A percentile compares a stretch with the other conserved stretches of the same genome.
Evolutionary conservation across 345 rosid genomes (phyloP).

Genomic region (Salix caprea): DNA sequence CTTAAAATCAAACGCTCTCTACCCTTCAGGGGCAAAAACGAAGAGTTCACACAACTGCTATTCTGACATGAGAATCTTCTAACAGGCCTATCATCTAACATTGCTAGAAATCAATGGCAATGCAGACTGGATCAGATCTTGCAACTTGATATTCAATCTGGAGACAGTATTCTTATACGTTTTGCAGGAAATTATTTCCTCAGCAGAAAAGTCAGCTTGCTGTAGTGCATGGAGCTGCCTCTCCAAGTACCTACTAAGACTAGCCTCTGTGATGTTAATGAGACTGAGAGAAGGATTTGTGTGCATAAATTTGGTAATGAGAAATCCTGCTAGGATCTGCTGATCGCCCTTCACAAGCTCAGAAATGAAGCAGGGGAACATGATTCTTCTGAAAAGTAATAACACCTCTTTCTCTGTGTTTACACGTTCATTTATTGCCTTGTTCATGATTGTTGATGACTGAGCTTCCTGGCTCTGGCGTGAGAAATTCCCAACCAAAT

Average conservation of each 20-base stretch:
- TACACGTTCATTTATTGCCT: conserved; percentile 19
- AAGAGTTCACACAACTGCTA: background rate
- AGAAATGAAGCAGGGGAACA: conserved; percentile 62
- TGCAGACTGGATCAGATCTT: conserved; percentile 47
- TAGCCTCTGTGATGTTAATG: conserved; percentile 60
- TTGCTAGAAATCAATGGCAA: conserved; percentile 35
- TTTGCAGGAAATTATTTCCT: conserved; percentile 23
- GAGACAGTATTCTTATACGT: conserved; percentile 43
- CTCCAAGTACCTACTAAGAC: conserved; percentile 59
- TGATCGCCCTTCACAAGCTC: conserved; percentile 75
- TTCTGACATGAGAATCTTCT: background rate
- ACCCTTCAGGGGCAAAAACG: background rate
- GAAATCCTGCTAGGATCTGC: conserved; percentile 68
- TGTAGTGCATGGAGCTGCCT: conserved; percentile 44
- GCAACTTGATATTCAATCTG: conserved; percentile 40
- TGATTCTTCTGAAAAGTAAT: conserved; percentile 45
- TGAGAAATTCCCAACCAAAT: conserved; percentile 57
- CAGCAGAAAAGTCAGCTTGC: conserved; percentile 18
- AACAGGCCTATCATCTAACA: background rate
- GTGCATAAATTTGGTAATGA: conserved; percentile 78
- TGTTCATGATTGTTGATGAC: conserved; percentile 19
- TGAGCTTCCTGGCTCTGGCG: conserved; percentile 60
- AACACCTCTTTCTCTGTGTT: conserved; percentile 15
- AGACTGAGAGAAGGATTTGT: conserved; percentile 59
- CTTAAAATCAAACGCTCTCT: background rate